Evolutionary conservation across 2,329 filamentous ascomycete species (phyloP).

Genomic region (Aquanectria penicillioides): DNA sequence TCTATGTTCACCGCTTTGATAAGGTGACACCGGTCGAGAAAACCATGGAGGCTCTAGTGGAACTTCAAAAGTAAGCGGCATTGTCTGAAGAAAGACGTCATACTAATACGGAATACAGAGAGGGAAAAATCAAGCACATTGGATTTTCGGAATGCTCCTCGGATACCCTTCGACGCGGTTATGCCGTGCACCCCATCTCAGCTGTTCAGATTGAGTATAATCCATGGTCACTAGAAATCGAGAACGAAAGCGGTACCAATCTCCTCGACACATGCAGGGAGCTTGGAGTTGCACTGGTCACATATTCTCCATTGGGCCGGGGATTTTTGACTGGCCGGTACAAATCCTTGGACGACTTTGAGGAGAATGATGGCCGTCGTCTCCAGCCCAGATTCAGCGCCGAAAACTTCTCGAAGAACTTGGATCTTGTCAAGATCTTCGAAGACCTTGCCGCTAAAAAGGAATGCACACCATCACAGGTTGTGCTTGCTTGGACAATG

Average conservation of each 20-base stretch:
- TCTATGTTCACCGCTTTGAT: constrained; percentile 60
- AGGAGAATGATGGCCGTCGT: constrained; percentile 1
- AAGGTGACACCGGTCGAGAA: constrained; percentile 54
- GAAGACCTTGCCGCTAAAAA: constrained; percentile 61
- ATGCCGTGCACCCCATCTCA: constrained; percentile 58
- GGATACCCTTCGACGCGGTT: constrained; percentile 60
- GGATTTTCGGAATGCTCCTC: constrained; percentile 60
- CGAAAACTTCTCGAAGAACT: constrained; percentile 55
- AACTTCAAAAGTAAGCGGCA: constrained; percentile 48
- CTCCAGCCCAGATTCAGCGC: constrained; percentile 17
- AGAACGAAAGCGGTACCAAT: constrained; percentile 55
- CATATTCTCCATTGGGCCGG: constrained; percentile 69
- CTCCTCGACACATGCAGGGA: constrained; percentile 65
- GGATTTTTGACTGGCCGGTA: constrained; percentile 65
- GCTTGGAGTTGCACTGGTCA: constrained; percentile 65
- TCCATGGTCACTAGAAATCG: constrained; percentile 67
- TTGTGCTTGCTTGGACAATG: constrained; percentile 70
- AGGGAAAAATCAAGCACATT: constrained; percentile 65
- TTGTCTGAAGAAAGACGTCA: not conserved
- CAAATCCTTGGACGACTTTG: constrained; percentile 56
- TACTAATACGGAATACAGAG: constrained; percentile 35
- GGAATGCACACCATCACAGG: constrained; percentile 60
- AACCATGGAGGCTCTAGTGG: constrained; percentile 57
- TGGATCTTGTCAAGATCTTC: constrained; percentile 61
- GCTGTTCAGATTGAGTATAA: constrained; percentile 65